A percentile compares a stretch with the other conserved stretches of the same genome.
Evolutionary conservation across 495 filamentous ascomycete species (phyloP).

Genomic region (Talaromyces liani): DNA sequence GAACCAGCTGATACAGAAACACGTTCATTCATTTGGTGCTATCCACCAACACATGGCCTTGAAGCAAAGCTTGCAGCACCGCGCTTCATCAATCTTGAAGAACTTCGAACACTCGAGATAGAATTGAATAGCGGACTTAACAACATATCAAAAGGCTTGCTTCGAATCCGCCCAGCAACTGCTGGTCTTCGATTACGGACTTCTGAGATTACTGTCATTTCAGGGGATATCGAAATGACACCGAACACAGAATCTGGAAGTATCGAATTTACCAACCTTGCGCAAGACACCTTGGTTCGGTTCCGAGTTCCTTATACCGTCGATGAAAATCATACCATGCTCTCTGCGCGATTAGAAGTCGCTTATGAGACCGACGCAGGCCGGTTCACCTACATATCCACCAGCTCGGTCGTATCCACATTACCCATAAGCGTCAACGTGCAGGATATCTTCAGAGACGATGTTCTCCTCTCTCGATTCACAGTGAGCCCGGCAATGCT

Average conservation of each 20-base stretch:
- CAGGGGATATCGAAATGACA: conserved; percentile 43
- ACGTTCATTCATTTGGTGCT: conserved; percentile 42
- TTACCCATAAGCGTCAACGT: conserved; percentile 92
- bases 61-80: conserved; percentile 40
- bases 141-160: conserved; percentile 54
- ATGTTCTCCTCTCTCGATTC: conserved; percentile 78
- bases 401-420: conserved; percentile 56
- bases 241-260: conserved; percentile 57
- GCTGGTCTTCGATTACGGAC: conserved; percentile 82
- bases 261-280: conserved; percentile 55
- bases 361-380: conserved; percentile 69
- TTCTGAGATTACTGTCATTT: conserved; percentile 54
- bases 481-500: conserved; percentile 71
- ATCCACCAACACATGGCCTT: conserved; percentile 39
- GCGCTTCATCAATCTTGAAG: conserved; percentile 60
- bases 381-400: conserved; percentile 58
- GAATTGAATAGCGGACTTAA: conserved; percentile 72
- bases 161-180: conserved; percentile 73
- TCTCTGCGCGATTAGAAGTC: conserved; percentile 71
- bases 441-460: conserved; percentile 86
- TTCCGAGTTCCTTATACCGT: conserved; percentile 77
- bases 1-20: conserved; percentile 25
- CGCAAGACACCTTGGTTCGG: conserved; percentile 36
- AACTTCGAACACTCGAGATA: conserved; percentile 67
- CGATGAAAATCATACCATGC: conserved; percentile 64